A percentile compares a stretch with the other conserved stretches of the same genome.
These are phyloP conservation scores for Coprinopsis strossmayeri DNA, from an alignment of 768 basidiomycete species.

Conservation along the genomic window DNA sequence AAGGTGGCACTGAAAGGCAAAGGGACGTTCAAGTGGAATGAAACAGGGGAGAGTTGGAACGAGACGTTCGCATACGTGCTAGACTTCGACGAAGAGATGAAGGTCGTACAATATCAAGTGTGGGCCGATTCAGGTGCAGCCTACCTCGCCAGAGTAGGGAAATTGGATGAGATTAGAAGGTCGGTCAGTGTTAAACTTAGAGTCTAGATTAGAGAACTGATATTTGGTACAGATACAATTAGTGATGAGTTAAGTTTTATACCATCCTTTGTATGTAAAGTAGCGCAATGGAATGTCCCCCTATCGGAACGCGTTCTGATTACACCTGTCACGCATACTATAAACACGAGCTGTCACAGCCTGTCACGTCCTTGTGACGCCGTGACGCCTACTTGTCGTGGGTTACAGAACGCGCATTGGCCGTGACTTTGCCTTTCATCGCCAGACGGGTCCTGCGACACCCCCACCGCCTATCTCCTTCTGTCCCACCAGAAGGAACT, in stretches of 20 bases:
- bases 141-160: constrained; percentile 51
- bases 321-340: background rate
- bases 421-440: too few relatives aligned
- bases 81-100: constrained; percentile 51
- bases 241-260: too few relatives aligned
- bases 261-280: too few relatives aligned
- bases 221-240: too few relatives aligned
- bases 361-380: background rate
- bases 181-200: too few relatives aligned
- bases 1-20: constrained; percentile 51
- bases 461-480: too few relatives aligned
- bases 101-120: constrained; percentile 54
- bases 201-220: too few relatives aligned
- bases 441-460: too few relatives aligned
- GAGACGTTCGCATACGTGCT: constrained; percentile 56
- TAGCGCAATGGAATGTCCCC: background rate
- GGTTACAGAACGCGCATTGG: too few relatives aligned
- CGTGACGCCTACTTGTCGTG: too few relatives aligned
- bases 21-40: constrained; percentile 51
- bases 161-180: constrained; percentile 23
- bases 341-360: background rate
- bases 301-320: background rate
- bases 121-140: constrained; percentile 67
- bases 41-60: constrained; percentile 48
- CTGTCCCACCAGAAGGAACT: too few relatives aligned